phyloP scores from a whole-genome alignment of 768 basidiomycete species.

The Phlegmacium glaucopus region DNA sequence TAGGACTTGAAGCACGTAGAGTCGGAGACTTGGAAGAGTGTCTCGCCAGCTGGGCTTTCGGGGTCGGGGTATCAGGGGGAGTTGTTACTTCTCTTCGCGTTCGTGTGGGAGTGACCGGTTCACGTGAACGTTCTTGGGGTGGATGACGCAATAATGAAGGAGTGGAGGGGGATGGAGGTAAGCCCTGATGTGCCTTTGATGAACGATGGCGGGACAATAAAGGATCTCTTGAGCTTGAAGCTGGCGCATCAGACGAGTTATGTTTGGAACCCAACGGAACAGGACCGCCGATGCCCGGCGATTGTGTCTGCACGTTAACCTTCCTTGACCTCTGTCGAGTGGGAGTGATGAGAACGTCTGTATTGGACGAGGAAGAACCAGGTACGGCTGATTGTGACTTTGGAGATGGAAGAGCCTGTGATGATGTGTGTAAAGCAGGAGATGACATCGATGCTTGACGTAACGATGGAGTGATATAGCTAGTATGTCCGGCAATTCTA shows the following conservation, averaged over 20 bases:
- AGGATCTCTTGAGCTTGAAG: neutral
- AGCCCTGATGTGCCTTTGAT: conserved; percentile 8
- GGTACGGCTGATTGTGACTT: conserved; percentile 46
- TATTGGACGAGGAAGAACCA: conserved; percentile 44
- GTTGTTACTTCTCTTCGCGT: neutral
- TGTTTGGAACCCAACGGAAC: neutral
- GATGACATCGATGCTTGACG: conserved; percentile 73
- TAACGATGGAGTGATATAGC: conserved; percentile 64
- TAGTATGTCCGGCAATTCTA: conserved; percentile 51
- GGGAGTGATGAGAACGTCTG: conserved; percentile 44
- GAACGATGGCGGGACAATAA: conserved; percentile 5
- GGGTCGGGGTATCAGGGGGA: neutral
- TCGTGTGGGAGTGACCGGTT: neutral
- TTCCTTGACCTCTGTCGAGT: conserved; percentile 41
- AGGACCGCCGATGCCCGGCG: conserved; percentile 3
- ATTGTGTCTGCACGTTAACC: conserved; percentile 32
- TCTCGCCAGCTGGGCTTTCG: neutral
- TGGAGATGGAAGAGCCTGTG: conserved; percentile 52
- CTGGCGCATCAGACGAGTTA: neutral
- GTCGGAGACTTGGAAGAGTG: neutral
- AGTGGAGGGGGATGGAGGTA: conserved; percentile 35
- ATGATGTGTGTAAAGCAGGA: conserved; percentile 64
- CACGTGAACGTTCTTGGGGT: neutral
- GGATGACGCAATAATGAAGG: conserved; percentile 12
- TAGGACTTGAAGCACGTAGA: neutral